These are phyloP conservation scores for Amanita thiersii DNA, from an alignment of 768 basidiomycete genomes.

Conservation along the genomic window DNA sequence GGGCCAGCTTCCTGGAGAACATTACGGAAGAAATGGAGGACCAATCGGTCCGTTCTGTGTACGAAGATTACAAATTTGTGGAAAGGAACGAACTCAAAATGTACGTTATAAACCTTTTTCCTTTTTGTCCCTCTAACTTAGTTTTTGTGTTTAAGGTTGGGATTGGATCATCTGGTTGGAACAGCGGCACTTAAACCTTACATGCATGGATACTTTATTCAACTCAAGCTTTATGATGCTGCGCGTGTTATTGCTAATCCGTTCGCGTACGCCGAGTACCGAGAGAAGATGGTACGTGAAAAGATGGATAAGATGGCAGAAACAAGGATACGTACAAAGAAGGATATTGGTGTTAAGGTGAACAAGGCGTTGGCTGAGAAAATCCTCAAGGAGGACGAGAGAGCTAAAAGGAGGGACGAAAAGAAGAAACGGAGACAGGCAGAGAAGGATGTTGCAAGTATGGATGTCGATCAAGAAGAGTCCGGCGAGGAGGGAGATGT, in stretches of 20 bases:
- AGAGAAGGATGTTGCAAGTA: constrained; percentile 27
- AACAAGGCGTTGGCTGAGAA: constrained; percentile 82
- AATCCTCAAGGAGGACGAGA: constrained; percentile 60
- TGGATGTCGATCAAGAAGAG: constrained; percentile 27
- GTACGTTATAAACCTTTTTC: constrained; percentile 37
- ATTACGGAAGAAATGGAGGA: constrained; percentile 99
- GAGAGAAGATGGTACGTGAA: constrained; percentile 78
- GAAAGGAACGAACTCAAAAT: constrained; percentile 77
- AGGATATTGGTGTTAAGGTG: constrained; percentile 63
- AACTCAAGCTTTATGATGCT: constrained; percentile 92
- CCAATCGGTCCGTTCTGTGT: constrained; percentile 66
- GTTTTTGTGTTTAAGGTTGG: constrained; percentile 47
- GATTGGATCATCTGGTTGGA: constrained; percentile 91
- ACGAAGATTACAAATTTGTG: constrained; percentile 97
- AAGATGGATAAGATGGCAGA: constrained; percentile 94
- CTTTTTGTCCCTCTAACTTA: constrained; percentile 5
- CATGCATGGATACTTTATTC: constrained; percentile 99
- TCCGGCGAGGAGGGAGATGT: constrained; percentile 24
- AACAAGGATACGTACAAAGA: constrained; percentile 80
- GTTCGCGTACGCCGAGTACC: constrained; percentile 90
- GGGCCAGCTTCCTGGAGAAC: constrained; percentile 97
- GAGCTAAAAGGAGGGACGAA: constrained; percentile 45
- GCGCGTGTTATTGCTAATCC: constrained; percentile 95
- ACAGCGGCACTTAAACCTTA: constrained; percentile 96
- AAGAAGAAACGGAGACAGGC: constrained; percentile 40